phyloP scores from a whole-genome alignment of 2,329 filamentous ascomycete genomes.

The Thyridium curvatum region DNA sequence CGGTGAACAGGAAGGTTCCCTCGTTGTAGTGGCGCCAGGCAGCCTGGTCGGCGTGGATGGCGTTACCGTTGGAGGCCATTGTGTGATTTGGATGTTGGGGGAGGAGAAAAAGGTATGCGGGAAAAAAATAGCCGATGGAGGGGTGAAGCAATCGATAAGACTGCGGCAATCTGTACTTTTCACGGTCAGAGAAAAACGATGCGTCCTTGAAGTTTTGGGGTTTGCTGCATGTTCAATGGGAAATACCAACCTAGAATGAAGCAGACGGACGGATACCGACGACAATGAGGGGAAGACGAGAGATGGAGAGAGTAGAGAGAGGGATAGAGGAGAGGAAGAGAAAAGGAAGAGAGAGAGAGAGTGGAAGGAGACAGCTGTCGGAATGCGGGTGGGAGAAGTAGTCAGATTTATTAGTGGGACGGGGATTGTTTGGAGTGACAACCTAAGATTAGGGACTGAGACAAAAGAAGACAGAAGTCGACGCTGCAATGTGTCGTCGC shows the following conservation, averaged over 20 bases:
- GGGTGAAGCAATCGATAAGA: too few relatives aligned
- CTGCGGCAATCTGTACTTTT: too few relatives aligned
- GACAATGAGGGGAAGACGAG: too few relatives aligned
- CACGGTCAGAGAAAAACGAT: too few relatives aligned
- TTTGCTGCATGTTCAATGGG: constrained; percentile 1
- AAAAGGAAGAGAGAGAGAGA: constrained; percentile 1
- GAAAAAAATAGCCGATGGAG: too few relatives aligned
- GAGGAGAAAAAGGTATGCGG: background rate
- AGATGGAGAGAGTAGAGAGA: background rate
- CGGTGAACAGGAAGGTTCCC: constrained; percentile 80
- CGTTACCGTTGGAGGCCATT: constrained; percentile 31
- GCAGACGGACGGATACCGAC: background rate
- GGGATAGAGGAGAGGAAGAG: constrained; percentile 2
- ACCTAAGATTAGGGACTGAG: too few relatives aligned
- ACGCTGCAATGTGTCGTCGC: too few relatives aligned
- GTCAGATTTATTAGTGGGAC: too few relatives aligned
- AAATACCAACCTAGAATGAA: background rate
- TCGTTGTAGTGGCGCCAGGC: constrained; percentile 45
- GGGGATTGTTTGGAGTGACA: too few relatives aligned
- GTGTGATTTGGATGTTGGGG: constrained; percentile 5
- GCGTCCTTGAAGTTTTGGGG: too few relatives aligned
- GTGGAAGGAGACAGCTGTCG: background rate
- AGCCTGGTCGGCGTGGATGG: constrained; percentile 17
- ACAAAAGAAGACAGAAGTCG: too few relatives aligned
- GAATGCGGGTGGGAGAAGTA: background rate